phyloP scores from a whole-genome alignment of 805 yeast species.

The Novakomyces olei region DNA sequence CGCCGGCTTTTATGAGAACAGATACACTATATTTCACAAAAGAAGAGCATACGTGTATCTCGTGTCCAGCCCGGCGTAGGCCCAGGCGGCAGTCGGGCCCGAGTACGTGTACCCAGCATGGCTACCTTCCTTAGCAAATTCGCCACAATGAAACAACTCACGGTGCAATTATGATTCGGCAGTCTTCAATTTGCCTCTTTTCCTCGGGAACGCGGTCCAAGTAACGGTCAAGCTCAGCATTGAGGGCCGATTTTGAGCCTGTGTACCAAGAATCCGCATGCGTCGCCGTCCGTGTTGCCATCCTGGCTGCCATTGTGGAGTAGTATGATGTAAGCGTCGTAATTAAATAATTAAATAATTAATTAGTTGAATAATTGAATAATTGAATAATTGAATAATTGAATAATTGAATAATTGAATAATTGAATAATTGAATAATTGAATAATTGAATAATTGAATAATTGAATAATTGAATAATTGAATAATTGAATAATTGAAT shows the following conservation, averaged over 20 bases:
- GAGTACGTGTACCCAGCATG: constrained; percentile 87
- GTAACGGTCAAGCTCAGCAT: constrained; percentile 28
- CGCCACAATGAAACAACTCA: no score
- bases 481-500: no score
- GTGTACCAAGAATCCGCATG: constrained; percentile 89
- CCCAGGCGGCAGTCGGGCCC: constrained; percentile 53
- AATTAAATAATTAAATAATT: no score
- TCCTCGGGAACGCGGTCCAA: constrained; percentile 18
- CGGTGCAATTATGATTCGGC: constrained; percentile 37
- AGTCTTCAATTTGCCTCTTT: constrained; percentile 16
- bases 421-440: no score
- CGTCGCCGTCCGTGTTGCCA: constrained; percentile 33
- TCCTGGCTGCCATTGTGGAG: not conserved
- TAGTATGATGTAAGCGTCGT: no score
- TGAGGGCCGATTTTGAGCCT: constrained; percentile 22
- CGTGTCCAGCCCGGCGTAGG: constrained; percentile 51
- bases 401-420: no score
- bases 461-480: no score
- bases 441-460: no score
- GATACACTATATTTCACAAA: not conserved
- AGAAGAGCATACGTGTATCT: constrained; percentile 17
- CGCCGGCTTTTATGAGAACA: constrained; percentile 21
- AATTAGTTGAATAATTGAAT: no score
- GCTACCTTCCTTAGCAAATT: constrained; percentile 15
- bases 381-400: no score